Base-by-base conservation (phyloP, 1,284 basidiomycete species). In the Tilletia horrida region DNA sequence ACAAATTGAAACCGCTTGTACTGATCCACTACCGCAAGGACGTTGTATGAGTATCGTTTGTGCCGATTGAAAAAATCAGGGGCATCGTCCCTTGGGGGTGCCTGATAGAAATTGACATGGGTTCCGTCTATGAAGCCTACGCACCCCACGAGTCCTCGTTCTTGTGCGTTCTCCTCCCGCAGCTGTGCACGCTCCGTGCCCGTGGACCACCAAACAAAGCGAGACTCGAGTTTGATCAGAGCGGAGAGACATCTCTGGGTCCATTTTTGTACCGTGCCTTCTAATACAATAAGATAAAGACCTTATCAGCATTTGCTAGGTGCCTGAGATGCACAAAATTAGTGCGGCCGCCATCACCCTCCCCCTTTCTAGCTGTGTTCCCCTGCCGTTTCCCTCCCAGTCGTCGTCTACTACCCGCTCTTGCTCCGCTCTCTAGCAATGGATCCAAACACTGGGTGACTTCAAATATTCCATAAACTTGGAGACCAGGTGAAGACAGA, bases 71-170 rank as follows among this genome's bases (percentile, higher is more conserved):
- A 52, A 23, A 21, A 52, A 27, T 52, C 50, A 2, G 50, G 50
- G 2, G 50, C 50, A 52, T 52, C 50, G 3, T 52, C 11, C 4
- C 50, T 11, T 3, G 6, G 18, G 4, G 50, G 50, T 11, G 50
- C 50, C 18, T 21, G 9, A 23, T 52, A 4, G 21, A 52, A 52
- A 23, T 23, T 27, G 50, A 52, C 11, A 13, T 52, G 50, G 11
- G 50, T 52, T 9, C 50, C 50, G 50, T 52, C 50, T 9, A 52
- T 52, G 50, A 52, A 52, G 23, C 50, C 50, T 13, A 52, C 50
- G 21, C 50, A 52, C 3, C 50, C 50, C 2, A 13, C 9, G 2
- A 52, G 50, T 21, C 50, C n/a, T 27, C 27, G 21, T 23, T 21
- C 50, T 11, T 2, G 11, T 4, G 35, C 35, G 11, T 40, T 40